Percentiles rank a stretch among this genome's conserved stretches.
These are phyloP conservation scores for Cordyceps militaris DNA, from an alignment of 2,329 filamentous ascomycete species.

Conservation along the genomic window DNA sequence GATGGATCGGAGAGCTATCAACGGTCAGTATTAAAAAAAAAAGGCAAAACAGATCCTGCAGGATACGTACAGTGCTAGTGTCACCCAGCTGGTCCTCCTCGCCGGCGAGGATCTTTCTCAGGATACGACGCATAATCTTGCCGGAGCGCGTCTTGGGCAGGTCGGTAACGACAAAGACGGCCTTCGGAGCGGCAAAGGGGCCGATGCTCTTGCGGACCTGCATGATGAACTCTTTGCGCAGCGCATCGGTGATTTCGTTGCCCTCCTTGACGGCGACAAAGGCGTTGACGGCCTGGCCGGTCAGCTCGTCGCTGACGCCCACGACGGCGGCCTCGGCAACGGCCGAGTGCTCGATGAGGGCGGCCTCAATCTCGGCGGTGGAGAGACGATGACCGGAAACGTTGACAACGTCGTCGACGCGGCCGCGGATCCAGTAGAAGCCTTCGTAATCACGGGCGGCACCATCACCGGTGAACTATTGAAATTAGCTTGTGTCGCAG, in stretches of 20 bases:
- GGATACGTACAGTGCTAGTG: slow-evolving; percentile 68
- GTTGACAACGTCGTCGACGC: slow-evolving; percentile 98
- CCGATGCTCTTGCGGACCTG: slow-evolving; percentile 97
- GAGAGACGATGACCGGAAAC: slow-evolving; percentile 94
- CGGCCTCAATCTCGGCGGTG: slow-evolving; percentile 95
- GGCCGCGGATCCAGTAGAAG: slow-evolving; percentile 99
- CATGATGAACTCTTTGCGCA: slow-evolving; percentile 87
- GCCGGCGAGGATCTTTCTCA: slow-evolving; percentile 93
- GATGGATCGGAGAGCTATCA: slow-evolving; percentile 71
- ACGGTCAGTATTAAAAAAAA: not conserved
- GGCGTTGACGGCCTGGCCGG: slow-evolving; percentile 93
- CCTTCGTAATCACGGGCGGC: slow-evolving; percentile 94
- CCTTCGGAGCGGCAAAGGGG: slow-evolving; percentile 93
- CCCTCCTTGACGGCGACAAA: slow-evolving; percentile 91
- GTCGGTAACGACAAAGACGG: slow-evolving; percentile 83
- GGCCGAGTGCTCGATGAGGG: slow-evolving; percentile 81
- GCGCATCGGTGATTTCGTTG: slow-evolving; percentile 65
- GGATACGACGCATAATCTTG: slow-evolving; percentile 97
- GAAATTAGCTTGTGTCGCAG: slow-evolving; percentile 3
- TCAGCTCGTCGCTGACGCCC: slow-evolving; percentile 86
- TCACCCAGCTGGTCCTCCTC: slow-evolving; percentile 97
- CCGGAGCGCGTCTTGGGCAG: slow-evolving; percentile 95
- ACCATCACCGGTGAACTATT: slow-evolving; percentile 82
- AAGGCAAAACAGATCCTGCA: slow-evolving; percentile 3
- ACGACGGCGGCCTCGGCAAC: slow-evolving; percentile 95